Evolutionary conservation across 345 rosid genomes (phyloP), one percentile per base, ranked within the genome.

Genomic region (Salix suchowensis): DNA sequence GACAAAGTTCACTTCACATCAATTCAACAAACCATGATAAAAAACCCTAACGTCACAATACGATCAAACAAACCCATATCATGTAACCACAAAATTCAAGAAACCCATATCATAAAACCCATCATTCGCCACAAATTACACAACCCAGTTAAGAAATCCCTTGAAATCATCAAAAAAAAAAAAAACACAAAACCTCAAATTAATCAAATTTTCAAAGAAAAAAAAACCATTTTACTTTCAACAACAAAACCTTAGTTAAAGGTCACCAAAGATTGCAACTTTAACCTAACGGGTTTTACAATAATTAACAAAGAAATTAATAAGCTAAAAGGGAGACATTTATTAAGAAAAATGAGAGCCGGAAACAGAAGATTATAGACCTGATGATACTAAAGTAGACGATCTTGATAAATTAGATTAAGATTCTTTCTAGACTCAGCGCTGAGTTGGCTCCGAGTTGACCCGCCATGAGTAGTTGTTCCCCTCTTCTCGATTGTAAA

Each of bases 391-490:
- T 21, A 67, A 26, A 74, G 55, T 19, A 54, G 16, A 70, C 11
- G 70, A 36, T 44, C 67, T 76, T 40, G 28, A 60, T 75, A 8
- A 71, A 77, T 67, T 62, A 74, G 72, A 58, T 71, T 32, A 36
- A 42, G 75, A 71, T 46, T 71, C 77, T 66, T 69, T 65, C 55
- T 6, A 34, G 69, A 70, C 76, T 58, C 54, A 8, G 80, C 58
- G 70, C 55, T 52, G 81, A 67, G 77, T 48, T 30, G 36, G 79
- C 73, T 70, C 82, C 76, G 76, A 82, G 78, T 81, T 73, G 82
- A 84, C 83, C 73, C 76, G 62, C 76, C 80, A 78, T 77, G 50
- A 46, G 61, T n/a, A 7, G 2, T 55, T 30, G 65, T 66, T 14
- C 28, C 60, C 64, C 58, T 16, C 67, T 71, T 50, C 52, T n/a